These are phyloP conservation scores for Passalora sequoiae DNA, from an alignment of 2,329 filamentous ascomycete species.

Conservation along the genomic window DNA sequence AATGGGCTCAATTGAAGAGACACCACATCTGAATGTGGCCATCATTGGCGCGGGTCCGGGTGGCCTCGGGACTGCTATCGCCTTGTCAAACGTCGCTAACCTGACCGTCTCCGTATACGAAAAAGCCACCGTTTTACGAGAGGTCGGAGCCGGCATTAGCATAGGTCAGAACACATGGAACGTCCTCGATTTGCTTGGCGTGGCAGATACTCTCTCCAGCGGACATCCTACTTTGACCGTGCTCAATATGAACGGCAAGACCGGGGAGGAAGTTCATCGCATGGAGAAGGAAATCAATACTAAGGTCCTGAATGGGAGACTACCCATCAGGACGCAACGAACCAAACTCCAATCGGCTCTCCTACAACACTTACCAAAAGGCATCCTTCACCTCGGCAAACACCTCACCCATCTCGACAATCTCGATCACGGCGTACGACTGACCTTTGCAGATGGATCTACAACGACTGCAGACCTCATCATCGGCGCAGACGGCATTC, in stretches of 20 bases:
- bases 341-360: constrained; percentile 47
- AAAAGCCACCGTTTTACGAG: constrained; percentile 41
- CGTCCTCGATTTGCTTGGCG: constrained; percentile 44
- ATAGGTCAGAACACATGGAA: constrained; percentile 47
- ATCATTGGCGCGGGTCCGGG: constrained; percentile 29
- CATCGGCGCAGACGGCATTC: constrained; percentile 51
- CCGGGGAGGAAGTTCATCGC: constrained; percentile 14
- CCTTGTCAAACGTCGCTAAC: constrained; percentile 39
- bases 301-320: constrained; percentile 1
- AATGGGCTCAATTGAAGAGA: background rate
- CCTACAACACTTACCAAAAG: constrained; percentile 42
- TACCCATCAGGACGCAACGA: constrained; percentile 17
- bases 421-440: constrained; percentile 34
- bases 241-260: constrained; percentile 19
- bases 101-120: constrained; percentile 44
- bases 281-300: constrained; percentile 5
- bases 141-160: constrained; percentile 47
- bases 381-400: constrained; percentile 43
- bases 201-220: constrained; percentile 34
- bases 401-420: constrained; percentile 41
- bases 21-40: background rate
- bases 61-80: constrained; percentile 38
- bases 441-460: constrained; percentile 44
- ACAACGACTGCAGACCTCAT: constrained; percentile 9
- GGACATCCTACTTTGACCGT: constrained; percentile 19